Evolutionary conservation across 768 basidiomycete species (phyloP).

Genomic region (Naganishia vishniacii): DNA sequence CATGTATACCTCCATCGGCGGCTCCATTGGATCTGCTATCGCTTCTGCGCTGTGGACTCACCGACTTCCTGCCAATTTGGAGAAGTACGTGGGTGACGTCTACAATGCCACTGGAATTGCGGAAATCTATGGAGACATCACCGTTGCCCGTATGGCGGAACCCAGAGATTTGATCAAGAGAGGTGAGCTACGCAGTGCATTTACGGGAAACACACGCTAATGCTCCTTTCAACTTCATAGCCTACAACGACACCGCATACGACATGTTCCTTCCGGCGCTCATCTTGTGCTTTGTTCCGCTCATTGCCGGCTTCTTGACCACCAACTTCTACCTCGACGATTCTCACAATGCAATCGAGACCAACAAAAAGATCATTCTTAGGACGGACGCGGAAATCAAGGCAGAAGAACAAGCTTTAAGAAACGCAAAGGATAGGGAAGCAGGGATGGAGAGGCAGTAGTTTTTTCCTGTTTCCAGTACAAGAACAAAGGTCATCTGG

Average conservation of each 20-base stretch:
- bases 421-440: conserved; percentile 4
- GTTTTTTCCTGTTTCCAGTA: neutral
- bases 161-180: conserved; percentile 36
- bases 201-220: conserved; percentile 21
- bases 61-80: conserved; percentile 31
- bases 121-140: conserved; percentile 40
- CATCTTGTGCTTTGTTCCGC: conserved; percentile 39
- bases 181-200: conserved; percentile 27
- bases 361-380: conserved; percentile 33
- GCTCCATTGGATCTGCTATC: conserved; percentile 48
- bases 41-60: conserved; percentile 43
- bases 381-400: conserved; percentile 34
- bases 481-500: neutral
- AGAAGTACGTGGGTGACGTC: conserved; percentile 34
- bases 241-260: conserved; percentile 36
- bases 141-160: conserved; percentile 36
- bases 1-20: conserved; percentile 50
- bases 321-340: conserved; percentile 46
- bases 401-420: conserved; percentile 23
- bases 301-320: conserved; percentile 43
- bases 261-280: conserved; percentile 42
- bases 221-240: conserved; percentile 7
- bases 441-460: neutral
- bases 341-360: conserved; percentile 45
- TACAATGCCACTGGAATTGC: conserved; percentile 39